A percentile compares a stretch with the other conserved stretches of the same genome.
Conservation (phyloP, 2,329 filamentous ascomycete species). For the Mariannaea sp. region DNA sequence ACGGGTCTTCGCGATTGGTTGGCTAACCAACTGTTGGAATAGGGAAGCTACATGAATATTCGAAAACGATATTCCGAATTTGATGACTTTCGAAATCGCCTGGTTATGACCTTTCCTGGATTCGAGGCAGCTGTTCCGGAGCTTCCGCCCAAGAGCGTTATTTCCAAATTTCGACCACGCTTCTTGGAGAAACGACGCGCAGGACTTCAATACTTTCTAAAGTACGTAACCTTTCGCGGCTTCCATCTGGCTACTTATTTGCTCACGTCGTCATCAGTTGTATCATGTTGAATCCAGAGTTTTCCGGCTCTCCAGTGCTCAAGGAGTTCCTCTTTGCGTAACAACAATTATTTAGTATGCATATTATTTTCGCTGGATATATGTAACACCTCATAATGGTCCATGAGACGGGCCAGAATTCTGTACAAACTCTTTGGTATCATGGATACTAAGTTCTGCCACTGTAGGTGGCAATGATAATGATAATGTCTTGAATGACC, state of each 20-base stretch:
- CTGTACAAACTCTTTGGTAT: constrained; percentile 31
- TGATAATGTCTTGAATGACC: constrained; percentile 38
- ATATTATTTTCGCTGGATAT: constrained; percentile 27
- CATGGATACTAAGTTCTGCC: constrained; percentile 24
- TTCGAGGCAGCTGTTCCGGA: constrained; percentile 86
- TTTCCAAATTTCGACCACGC: constrained; percentile 81
- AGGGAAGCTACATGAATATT: constrained; percentile 66
- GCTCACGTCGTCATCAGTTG: constrained; percentile 61
- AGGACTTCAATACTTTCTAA: constrained; percentile 90
- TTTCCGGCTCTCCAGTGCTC: constrained; percentile 85
- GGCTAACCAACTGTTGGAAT: constrained; percentile 26
- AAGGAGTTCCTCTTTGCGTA: constrained; percentile 86
- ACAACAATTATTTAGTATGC: constrained; percentile 12
- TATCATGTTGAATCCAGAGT: constrained; percentile 90
- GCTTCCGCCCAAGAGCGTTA: constrained; percentile 87
- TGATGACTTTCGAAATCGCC: constrained; percentile 74
- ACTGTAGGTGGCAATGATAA: constrained; percentile 28
- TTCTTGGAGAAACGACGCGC: constrained; percentile 85
- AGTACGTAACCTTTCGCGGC: constrained; percentile 62
- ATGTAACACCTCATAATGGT: constrained; percentile 24
- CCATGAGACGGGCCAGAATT: constrained; percentile 23
- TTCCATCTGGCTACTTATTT: not conserved
- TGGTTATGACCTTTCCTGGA: constrained; percentile 81
- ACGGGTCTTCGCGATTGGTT: not conserved
- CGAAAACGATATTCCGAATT: constrained; percentile 90